phyloP scores from a whole-genome alignment of 1,284 basidiomycete genomes.

The Coriolopsis trogii region DNA sequence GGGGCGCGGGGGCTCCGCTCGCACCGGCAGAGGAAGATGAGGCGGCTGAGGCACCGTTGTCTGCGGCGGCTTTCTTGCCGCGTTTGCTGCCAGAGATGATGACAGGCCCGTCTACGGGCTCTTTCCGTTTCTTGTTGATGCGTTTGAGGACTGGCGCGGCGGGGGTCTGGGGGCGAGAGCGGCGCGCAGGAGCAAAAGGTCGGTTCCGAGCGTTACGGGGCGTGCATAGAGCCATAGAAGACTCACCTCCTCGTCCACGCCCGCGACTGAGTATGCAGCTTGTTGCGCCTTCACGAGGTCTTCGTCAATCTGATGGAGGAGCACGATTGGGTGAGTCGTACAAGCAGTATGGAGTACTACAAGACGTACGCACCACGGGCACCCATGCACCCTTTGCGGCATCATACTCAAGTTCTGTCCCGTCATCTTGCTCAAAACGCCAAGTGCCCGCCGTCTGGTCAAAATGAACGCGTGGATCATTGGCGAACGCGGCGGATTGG shows the following conservation, averaged over 20 bases:
- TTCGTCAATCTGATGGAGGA: slow-evolving; percentile 66
- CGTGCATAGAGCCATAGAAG: not conserved
- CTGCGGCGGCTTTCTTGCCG: slow-evolving; percentile 53
- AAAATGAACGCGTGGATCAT: slow-evolving; percentile 81
- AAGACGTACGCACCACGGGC: slow-evolving; percentile 65
- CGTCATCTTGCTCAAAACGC: slow-evolving; percentile 89
- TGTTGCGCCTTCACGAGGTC: slow-evolving; percentile 85
- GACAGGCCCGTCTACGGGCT: slow-evolving; percentile 63
- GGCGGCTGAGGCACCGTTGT: slow-evolving; percentile 19
- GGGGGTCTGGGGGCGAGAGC: slow-evolving; percentile 58
- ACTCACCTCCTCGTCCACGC: slow-evolving; percentile 89
- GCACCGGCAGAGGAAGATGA: slow-evolving; percentile 10
- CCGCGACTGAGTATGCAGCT: slow-evolving; percentile 87
- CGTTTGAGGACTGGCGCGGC: slow-evolving; percentile 82
- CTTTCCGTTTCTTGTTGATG: slow-evolving; percentile 82
- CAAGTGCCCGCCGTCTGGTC: slow-evolving; percentile 79
- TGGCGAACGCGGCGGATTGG: slow-evolving; percentile 70
- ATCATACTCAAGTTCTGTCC: slow-evolving; percentile 89
- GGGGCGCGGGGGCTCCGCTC: slow-evolving; percentile 12
- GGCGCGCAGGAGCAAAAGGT: not conserved
- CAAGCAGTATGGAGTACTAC: not conserved
- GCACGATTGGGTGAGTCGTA: not conserved
- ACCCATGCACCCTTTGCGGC: slow-evolving; percentile 75
- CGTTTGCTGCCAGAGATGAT: slow-evolving; percentile 65
- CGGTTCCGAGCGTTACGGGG: slow-evolving; percentile 22